Evolutionary conservation across 164 flowering plant species (phyloP).

Genomic region (Vitis cinerea): DNA sequence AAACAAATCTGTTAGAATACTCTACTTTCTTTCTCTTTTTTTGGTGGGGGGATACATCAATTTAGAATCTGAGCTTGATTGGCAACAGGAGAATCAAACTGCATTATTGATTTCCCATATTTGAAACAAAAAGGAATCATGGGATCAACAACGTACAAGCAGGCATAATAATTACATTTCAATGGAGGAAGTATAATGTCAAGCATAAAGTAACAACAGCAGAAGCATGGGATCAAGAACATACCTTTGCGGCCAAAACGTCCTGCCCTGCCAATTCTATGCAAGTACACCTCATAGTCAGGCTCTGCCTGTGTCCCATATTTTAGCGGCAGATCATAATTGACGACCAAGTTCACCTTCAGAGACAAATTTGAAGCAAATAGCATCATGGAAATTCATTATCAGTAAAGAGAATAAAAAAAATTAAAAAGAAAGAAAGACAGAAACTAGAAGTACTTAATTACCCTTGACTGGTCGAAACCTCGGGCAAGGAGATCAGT

Average conservation of each 20-base stretch:
- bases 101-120: too few species aligned
- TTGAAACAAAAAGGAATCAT: too few species aligned
- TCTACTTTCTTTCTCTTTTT: too few species aligned
- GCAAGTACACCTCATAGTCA: slow-evolving; percentile 86
- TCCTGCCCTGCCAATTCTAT: slow-evolving; percentile 94
- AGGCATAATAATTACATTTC: neutral
- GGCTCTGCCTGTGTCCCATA: slow-evolving; percentile 48
- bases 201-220: neutral
- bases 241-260: slow-evolving; percentile 97
- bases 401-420: neutral
- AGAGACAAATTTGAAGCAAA: neutral
- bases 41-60: too few species aligned
- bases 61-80: too few species aligned
- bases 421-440: neutral
- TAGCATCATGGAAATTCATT: slow-evolving; percentile 3
- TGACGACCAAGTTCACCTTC: slow-evolving; percentile 84
- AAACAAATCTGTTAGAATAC: neutral
- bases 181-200: too few species aligned
- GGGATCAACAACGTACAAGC: too few species aligned
- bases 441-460: neutral
- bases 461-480: slow-evolving; percentile 91
- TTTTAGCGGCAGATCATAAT: slow-evolving; percentile 68
- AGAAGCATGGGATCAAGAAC: slow-evolving; percentile 8
- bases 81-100: too few species aligned
- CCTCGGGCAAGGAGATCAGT: slow-evolving; percentile 97